Evolutionary conservation across 306 rosid genomes (phyloP), one percentile per base, ranked within the genome.

Genomic region (Sphenostylis stenocarpa): DNA sequence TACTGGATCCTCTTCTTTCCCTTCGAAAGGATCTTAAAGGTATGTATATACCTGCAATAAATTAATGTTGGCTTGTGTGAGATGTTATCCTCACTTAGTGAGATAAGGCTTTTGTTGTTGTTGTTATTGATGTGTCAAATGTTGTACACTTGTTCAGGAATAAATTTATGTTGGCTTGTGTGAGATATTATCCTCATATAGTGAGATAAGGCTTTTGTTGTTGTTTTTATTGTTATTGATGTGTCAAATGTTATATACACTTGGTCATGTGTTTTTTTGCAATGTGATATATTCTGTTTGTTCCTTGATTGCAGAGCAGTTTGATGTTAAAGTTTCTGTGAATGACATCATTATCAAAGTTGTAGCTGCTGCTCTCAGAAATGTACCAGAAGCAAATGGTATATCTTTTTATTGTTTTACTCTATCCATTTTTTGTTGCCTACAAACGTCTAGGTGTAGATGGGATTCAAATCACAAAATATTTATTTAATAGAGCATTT

Each of bases 271-370:
- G n/a, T n/a, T n/a, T n/a, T n/a, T 66, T 65, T 51, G 26, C 76
- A 36, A 39, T 23, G 73, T 51, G 15, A 77, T 72, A 60, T 48
- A 81, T 82, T 53, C 58, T 70, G 44, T 73, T 49, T 82, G 7
- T 65, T 70, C 57, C 61, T 80, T 48, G 58, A 81, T 67, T 85
- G 80, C 97, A 95, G 99, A 95, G 84, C 85, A 84, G 86, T 90
- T 88, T 88, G 88, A 86, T 24, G 94, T 95, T 73, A 92, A 95
- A 82, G 99, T 95, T 90, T 95, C 99, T 3, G 99, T 92, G 76
- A 95, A 95, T 84, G 99, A 95, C 74, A 95, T 95, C 77, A 85
- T 95, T 78, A 89, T 95, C 81, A 95, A 92, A 90, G 97, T 96
- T 64, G 97, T 95, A 70, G 99, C 99, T 58, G 89, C 91, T 72